A percentile compares a stretch with the other conserved stretches of the same genome.
These are phyloP conservation scores for Emergomyces orientalis DNA, from an alignment of 2,329 filamentous ascomycete species.

Conservation along the genomic window DNA sequence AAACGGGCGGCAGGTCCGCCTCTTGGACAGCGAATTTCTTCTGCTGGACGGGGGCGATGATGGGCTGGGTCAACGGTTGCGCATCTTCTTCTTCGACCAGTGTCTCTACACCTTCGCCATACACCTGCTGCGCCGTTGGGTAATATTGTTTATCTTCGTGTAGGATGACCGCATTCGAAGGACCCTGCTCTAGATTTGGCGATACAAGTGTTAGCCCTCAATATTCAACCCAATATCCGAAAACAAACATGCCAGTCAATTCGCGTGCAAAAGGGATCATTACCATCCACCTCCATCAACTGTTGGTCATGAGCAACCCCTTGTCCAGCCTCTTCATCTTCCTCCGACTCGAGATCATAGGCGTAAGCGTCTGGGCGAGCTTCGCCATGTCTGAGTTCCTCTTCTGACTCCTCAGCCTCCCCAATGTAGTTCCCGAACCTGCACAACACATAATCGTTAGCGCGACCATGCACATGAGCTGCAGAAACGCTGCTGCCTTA, in stretches of 20 bases:
- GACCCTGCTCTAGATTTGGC: conserved; percentile 53
- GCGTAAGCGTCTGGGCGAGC: conserved; percentile 72
- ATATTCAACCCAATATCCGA: not conserved
- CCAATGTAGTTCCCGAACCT: conserved; percentile 99
- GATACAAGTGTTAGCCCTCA: conserved; percentile 20
- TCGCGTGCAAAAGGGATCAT: not conserved
- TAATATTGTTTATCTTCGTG: conserved; percentile 99
- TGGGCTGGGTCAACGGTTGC: conserved; percentile 82
- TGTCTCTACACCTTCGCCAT: conserved; percentile 88
- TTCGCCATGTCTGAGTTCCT: conserved; percentile 67
- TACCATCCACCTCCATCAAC: conserved; percentile 87
- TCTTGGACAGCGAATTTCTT: conserved; percentile 97
- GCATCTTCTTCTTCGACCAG: conserved; percentile 95
- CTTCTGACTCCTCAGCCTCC: conserved; percentile 81
- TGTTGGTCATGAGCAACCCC: conserved; percentile 61
- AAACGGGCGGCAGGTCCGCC: conserved; percentile 76
- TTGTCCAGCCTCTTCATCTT: conserved; percentile 51
- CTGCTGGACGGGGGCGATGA: conserved; percentile 82
- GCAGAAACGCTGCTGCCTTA: conserved; percentile 1
- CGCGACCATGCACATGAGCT: conserved; percentile 7
- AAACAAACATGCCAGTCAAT: not conserved
- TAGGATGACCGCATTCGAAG: conserved; percentile 92
- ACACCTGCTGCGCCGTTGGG: conserved; percentile 92
- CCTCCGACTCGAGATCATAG: conserved; percentile 59
- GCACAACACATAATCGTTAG: conserved; percentile 20